These are phyloP conservation scores for Clonostachys chloroleuca DNA, from an alignment of 2,329 filamentous ascomycete species.

Conservation along the genomic window DNA sequence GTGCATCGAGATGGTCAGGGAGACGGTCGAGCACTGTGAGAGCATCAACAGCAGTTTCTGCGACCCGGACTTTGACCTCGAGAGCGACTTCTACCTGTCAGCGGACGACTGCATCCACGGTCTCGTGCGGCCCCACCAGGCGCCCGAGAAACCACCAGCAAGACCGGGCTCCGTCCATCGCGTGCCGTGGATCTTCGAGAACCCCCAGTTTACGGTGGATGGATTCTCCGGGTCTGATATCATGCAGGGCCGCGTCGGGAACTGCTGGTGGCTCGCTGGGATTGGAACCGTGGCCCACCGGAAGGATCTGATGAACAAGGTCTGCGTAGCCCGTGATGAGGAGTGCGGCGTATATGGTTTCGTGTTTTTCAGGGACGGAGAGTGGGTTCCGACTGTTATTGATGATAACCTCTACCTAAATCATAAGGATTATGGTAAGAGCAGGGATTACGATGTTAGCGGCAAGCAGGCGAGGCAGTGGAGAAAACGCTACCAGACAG, in stretches of 20 bases:
- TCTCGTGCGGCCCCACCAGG: conserved; percentile 1
- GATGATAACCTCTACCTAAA: conserved; percentile 55
- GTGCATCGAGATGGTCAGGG: conserved; percentile 31
- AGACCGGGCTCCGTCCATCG: conserved; percentile 26
- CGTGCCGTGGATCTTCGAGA: conserved; percentile 35
- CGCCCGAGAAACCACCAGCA: not conserved
- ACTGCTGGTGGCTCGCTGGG: conserved; percentile 72
- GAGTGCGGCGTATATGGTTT: conserved; percentile 69
- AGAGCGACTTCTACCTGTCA: conserved; percentile 25
- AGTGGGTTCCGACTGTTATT: conserved; percentile 68
- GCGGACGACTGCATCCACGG: conserved; percentile 22
- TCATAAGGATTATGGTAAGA: conserved; percentile 32
- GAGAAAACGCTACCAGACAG: conserved; percentile 59
- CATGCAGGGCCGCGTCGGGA: conserved; percentile 47
- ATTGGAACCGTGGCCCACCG: conserved; percentile 65
- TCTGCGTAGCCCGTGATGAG: conserved; percentile 66
- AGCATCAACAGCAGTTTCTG: conserved; percentile 39
- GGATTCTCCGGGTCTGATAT: conserved; percentile 34
- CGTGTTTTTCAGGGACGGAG: conserved; percentile 66
- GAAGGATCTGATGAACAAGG: conserved; percentile 56
- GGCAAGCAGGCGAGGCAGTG: conserved; percentile 55
- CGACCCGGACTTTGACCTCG: conserved; percentile 38
- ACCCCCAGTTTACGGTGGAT: conserved; percentile 30
- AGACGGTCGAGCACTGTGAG: conserved; percentile 32
- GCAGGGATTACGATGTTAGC: conserved; percentile 27